A percentile compares a stretch with the other conserved stretches of the same genome.
phyloP scores from a whole-genome alignment of 768 basidiomycete species.

The Naganishia vishniacii region DNA sequence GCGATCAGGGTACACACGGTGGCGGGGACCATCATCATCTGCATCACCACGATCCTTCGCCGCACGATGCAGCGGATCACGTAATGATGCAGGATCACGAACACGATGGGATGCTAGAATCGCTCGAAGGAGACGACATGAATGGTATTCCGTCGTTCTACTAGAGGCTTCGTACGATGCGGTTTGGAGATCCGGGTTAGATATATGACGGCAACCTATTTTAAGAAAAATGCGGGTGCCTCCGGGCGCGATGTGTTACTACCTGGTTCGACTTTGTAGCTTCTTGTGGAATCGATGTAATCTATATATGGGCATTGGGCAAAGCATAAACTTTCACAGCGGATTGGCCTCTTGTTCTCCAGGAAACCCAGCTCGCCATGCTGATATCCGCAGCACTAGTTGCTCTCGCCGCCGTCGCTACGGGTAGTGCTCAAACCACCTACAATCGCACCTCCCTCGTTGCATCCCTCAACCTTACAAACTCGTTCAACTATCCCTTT shows the following conservation, averaged over 20 bases:
- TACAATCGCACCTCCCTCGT: neutral
- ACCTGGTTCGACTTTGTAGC: no score
- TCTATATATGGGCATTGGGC: no score
- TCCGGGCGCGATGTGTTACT: no score
- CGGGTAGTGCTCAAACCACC: neutral
- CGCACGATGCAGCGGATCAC: neutral
- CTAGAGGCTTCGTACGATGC: no score
- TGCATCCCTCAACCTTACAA: conserved; percentile 7
- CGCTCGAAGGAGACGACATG: neutral
- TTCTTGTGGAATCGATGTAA: no score
- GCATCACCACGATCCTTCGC: neutral
- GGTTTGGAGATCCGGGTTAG: no score
- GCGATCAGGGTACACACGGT: neutral
- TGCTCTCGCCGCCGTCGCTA: neutral
- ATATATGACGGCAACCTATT: no score
- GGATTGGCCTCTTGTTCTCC: no score
- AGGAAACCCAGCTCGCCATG: neutral
- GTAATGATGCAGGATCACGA: neutral
- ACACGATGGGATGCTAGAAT: conserved; percentile 2
- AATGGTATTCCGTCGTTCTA: neutral
- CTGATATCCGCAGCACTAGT: neutral
- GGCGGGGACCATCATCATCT: neutral
- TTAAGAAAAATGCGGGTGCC: no score
- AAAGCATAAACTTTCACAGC: no score
- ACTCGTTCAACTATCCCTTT: conserved; percentile 11